Conservation (phyloP, 768 basidiomycete species). For the Lenzites betulinus region DNA sequence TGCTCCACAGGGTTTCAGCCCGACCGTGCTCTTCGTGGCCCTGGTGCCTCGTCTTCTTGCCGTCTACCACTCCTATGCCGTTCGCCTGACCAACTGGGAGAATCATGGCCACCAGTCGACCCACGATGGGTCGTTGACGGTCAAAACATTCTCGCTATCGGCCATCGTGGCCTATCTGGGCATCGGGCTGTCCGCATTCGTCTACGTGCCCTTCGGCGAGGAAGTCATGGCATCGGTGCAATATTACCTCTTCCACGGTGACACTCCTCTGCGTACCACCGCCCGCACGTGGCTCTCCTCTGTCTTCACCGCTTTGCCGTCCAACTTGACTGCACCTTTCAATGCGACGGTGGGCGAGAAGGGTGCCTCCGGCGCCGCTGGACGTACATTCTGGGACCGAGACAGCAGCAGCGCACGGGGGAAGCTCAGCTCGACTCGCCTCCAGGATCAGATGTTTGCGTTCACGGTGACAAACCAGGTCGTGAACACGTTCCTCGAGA, state of each 20-base stretch:
- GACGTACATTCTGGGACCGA: conserved; percentile 50
- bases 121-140: conserved; percentile 76
- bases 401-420: conserved; percentile 50
- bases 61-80: conserved; percentile 69
- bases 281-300: conserved; percentile 23
- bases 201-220: conserved; percentile 94
- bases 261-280: conserved; percentile 9
- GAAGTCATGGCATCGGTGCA: conserved; percentile 67
- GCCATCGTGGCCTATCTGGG: conserved; percentile 90
- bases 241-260: conserved; percentile 26
- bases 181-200: conserved; percentile 90
- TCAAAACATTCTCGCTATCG: conserved; percentile 89
- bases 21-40: conserved; percentile 80
- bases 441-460: conserved; percentile 93
- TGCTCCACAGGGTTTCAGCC: conserved; percentile 62
- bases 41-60: conserved; percentile 80
- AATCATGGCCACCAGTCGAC: conserved; percentile 84
- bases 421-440: conserved; percentile 66
- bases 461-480: conserved; percentile 89
- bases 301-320: conserved; percentile 18
- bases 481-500: conserved; percentile 73
- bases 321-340: conserved; percentile 28
- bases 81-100: conserved; percentile 82
- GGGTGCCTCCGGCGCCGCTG: conserved; percentile 23
- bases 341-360: conserved; percentile 33